These are phyloP conservation scores for Beauveria scarabaeidicola DNA, from an alignment of 2,329 filamentous ascomycete species.

Conservation along the genomic window DNA sequence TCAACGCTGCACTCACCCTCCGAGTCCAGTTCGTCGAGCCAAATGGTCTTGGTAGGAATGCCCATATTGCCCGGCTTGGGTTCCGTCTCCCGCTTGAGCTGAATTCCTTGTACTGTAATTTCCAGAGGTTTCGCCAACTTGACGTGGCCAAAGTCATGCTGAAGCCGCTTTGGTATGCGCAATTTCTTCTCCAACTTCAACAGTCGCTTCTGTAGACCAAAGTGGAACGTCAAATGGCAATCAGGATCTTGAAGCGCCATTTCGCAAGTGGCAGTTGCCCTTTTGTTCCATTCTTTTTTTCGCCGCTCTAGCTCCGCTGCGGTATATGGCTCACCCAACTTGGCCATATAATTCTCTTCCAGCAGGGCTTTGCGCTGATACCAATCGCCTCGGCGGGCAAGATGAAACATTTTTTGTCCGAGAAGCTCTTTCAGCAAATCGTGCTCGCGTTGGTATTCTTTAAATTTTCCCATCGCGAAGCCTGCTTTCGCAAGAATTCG, in stretches of 20 bases:
- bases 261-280: constrained; percentile 75
- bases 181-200: constrained; percentile 80
- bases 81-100: constrained; percentile 55
- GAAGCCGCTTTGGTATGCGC: constrained; percentile 72
- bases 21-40: constrained; percentile 69
- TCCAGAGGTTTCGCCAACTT: constrained; percentile 67
- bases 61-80: constrained; percentile 30
- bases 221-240: constrained; percentile 88
- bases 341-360: constrained; percentile 90
- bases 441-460: constrained; percentile 72
- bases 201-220: constrained; percentile 91
- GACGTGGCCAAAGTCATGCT: constrained; percentile 90
- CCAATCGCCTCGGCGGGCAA: constrained; percentile 79
- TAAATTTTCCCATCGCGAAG: constrained; percentile 70
- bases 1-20: constrained; percentile 78
- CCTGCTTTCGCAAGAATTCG: constrained; percentile 85
- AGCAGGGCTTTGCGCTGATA: constrained; percentile 91
- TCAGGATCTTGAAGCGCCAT: constrained; percentile 76
- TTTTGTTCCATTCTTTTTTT: constrained; percentile 74
- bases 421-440: constrained; percentile 66
- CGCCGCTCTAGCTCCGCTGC: constrained; percentile 39
- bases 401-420: constrained; percentile 73
- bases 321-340: constrained; percentile 37
- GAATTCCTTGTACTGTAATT: constrained; percentile 67
- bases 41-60: constrained; percentile 66